Conservation (phyloP, 257 asterid genomes). For the Penstemon newberryi region DNA sequence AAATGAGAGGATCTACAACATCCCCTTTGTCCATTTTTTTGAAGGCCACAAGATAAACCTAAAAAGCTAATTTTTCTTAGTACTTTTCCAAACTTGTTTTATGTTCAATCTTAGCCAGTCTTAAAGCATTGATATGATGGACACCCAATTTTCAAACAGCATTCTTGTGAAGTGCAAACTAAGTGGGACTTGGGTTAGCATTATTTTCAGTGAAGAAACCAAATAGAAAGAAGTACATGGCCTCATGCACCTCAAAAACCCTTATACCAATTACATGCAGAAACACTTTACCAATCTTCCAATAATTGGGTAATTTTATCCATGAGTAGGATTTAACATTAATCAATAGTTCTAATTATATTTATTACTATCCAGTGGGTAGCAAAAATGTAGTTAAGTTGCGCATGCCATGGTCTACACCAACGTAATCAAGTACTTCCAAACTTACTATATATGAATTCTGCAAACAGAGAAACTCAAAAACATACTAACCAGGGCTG, state of each 20-base stretch:
- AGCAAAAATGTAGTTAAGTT: neutral
- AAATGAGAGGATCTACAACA: neutral
- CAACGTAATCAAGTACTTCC: neutral
- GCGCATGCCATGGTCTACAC: neutral
- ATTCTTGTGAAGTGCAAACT: neutral
- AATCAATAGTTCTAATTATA: neutral
- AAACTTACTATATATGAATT: conserved; percentile 12
- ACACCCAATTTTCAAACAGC: neutral
- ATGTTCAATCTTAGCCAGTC: neutral
- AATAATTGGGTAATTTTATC: conserved; percentile 14
- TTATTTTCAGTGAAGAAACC: conserved; percentile 7
- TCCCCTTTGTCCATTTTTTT: neutral
- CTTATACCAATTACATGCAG: neutral
- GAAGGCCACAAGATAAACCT: too few species aligned
- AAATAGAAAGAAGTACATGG: conserved; percentile 1
- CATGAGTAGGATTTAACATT: neutral
- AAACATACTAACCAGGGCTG: conserved; percentile 38
- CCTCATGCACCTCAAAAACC: conserved; percentile 17
- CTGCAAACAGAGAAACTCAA: conserved; percentile 23
- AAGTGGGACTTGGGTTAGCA: neutral
- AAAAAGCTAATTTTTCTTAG: too few species aligned
- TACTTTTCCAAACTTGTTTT: neutral
- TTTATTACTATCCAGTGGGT: neutral
- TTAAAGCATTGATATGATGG: neutral
- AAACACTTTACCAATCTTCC: conserved; percentile 2